Percentiles rank a stretch among this genome's conserved stretches.
These are phyloP conservation scores for Drechslera avenae DNA, from an alignment of 2,329 filamentous ascomycete species.

Conservation along the genomic window DNA sequence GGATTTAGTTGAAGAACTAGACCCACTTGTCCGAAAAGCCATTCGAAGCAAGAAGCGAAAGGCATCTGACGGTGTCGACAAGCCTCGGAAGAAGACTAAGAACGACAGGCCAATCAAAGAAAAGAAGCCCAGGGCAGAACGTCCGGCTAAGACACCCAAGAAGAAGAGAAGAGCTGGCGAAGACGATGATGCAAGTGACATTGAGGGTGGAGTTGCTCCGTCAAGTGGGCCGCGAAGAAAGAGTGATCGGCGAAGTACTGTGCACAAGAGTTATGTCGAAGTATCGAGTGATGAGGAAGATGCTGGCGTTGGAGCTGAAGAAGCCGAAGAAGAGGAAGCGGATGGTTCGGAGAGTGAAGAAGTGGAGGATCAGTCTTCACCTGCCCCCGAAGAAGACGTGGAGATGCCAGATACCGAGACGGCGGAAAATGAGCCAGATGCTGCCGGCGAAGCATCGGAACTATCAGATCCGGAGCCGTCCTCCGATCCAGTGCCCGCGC, in stretches of 20 bases:
- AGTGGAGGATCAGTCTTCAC: slow-evolving; percentile 17
- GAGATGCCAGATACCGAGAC: slow-evolving; percentile 35
- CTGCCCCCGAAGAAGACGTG: slow-evolving; percentile 33
- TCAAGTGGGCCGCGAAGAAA: slow-evolving; percentile 53
- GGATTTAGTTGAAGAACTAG: slow-evolving; percentile 73
- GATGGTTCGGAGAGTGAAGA: slow-evolving; percentile 25
- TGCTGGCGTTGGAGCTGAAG: slow-evolving; percentile 35
- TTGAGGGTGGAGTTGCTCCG: slow-evolving; percentile 28
- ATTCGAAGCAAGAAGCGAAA: slow-evolving; percentile 65
- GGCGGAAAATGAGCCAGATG: slow-evolving; percentile 13
- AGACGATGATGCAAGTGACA: slow-evolving; percentile 44
- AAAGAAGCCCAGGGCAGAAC: slow-evolving; percentile 35
- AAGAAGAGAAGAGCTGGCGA: slow-evolving; percentile 39
- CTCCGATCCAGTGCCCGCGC: slow-evolving; percentile 18
- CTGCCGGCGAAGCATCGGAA: slow-evolving; percentile 19
- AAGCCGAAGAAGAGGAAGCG: slow-evolving; percentile 23
- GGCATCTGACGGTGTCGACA: slow-evolving; percentile 35
- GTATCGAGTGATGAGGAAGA: slow-evolving; percentile 52
- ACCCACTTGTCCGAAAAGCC: slow-evolving; percentile 72
- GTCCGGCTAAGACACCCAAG: slow-evolving; percentile 47
- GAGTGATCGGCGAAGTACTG: slow-evolving; percentile 44
- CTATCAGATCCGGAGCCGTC: slow-evolving; percentile 21
- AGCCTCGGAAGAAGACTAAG: slow-evolving; percentile 44
- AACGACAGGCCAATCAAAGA: slow-evolving; percentile 39
- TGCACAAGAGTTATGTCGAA: slow-evolving; percentile 54